Evolutionary conservation across 495 filamentous ascomycete species (phyloP), one percentile per base, ranked within the genome.

Genomic region (Platismatia glauca): DNA sequence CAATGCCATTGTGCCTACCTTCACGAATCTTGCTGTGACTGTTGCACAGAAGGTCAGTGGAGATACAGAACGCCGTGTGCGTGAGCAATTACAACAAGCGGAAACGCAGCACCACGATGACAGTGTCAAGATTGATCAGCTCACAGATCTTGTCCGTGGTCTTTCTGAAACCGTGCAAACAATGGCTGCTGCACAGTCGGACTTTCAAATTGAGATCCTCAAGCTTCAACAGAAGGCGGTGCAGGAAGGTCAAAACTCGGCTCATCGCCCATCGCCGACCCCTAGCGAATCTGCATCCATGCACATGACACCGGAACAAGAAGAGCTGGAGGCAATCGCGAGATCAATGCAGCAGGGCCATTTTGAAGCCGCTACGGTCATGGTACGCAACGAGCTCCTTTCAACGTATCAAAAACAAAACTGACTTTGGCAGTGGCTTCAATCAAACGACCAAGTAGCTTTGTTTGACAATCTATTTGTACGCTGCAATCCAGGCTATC

Each of bases 381-480:
- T 77, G 73, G 85, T 88, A 73, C 68, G 78, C 75, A 33, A n/a
- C 37, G 3, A 24, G 15, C 12, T 41, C 13, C 56, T 39, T n/a
- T 22, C 18, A 20, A 59, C 33, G 55, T 24, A 31, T 22, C 48
- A 34, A 6, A 46, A 15, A 16, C 27, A 18, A 16, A 24, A 38
- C 53, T 52, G 70, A 5, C 74, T 78, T 59, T 69, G 78, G 39
- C 75, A 89, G 78, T 98, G 93, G 93, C 82, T 97, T 35, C 93
- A 96, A 79, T 89, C 88, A 27, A 74, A 76, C 61, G 83, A 85
- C 61, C 83, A 92, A 67, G 80, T 80, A 24, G 84, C 86, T 60
- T 76, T 98, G 37, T 98, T 95, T 70, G 85, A 93, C 67, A 80
- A 84, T 50, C 84, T 92, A 61, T 88, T 97, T 66, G 82, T 84